phyloP scores from a whole-genome alignment of 2,329 filamentous ascomycete genomes.

The Fusarium irregulare region DNA sequence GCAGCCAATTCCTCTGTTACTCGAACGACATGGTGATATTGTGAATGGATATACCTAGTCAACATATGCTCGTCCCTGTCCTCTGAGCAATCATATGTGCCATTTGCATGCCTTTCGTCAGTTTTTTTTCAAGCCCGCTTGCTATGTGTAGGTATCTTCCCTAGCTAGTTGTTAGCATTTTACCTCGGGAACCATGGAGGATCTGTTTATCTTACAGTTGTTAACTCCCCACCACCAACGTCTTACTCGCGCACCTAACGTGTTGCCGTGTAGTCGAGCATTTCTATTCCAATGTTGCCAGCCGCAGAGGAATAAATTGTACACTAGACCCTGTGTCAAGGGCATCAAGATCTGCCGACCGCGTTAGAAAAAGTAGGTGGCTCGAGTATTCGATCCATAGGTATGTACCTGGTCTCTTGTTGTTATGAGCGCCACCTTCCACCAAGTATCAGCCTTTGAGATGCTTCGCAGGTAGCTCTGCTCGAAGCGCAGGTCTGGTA shows the following conservation, averaged over 20 bases:
- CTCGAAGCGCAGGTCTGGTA: conserved; percentile 95
- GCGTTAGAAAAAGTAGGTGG: background rate
- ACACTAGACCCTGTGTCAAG: conserved; percentile 87
- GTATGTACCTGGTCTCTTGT: conserved; percentile 81
- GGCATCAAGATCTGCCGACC: conserved; percentile 79
- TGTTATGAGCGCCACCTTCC: conserved; percentile 85
- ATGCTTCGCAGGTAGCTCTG: conserved; percentile 97
- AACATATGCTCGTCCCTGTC: conserved; percentile 15
- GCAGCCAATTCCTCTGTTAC: background rate
- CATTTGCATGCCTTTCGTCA: background rate
- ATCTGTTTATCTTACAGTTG: conserved; percentile 63
- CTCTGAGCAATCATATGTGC: conserved; percentile 22
- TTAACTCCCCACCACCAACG: conserved; percentile 97
- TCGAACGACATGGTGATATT: background rate
- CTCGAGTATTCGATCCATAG: background rate
- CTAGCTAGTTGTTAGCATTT: conserved; percentile 10
- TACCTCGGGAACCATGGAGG: too few species aligned
- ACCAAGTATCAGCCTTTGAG: conserved; percentile 80
- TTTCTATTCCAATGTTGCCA: conserved; percentile 92
- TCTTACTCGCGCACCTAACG: conserved; percentile 79
- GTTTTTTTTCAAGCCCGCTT: conserved; percentile 14
- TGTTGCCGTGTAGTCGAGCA: conserved; percentile 79
- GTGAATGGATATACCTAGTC: background rate
- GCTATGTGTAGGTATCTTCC: conserved; percentile 70
- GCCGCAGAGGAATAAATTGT: conserved; percentile 84